Evolutionary conservation across 2,329 filamentous ascomycete genomes (phyloP), one percentile per base, ranked within the genome.

Genomic region (Westerdykella ornata): DNA sequence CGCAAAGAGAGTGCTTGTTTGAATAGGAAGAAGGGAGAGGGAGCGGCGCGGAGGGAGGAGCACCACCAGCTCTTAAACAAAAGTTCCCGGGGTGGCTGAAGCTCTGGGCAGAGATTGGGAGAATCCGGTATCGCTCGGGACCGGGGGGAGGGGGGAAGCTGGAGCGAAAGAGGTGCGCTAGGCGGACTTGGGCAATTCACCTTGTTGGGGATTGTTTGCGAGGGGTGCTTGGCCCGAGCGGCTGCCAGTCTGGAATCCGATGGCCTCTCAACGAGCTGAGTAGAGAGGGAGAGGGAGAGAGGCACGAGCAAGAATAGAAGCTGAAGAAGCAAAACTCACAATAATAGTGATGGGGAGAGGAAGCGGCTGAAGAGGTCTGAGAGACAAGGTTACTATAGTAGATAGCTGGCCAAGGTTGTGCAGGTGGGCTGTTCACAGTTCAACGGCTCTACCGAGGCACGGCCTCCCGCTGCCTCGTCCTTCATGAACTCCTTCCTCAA

Each of bases 1-100:
- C 78, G 87, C 86, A 59, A 41, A 51, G 37, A 41, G 47, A 42
- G 42, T 41, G 46, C 35, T 20, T 34, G 32, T 31, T 37, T 31
- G 28, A 15, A 31, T 35, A 40, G 15, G 37, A 45, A 44, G 45
- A 47, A 42, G 41, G 33, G 28, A 9, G 35, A n/a, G 31, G 37
- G 38, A 36, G 16, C 17, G 38, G 33, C 8, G 19, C 14, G 35
- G 9, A 18, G 20, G 13, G 29, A 18, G 34, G 30, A 8, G n/a
- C 30, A 17, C n/a, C n/a, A n/a, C n/a, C n/a, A 15, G 30, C 30
- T 33, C 30, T 15, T 14, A 33, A 36, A 20, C 19, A 5, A 3
- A 33, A 16, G 5, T 16, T 16, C 15, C 15, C 19, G 12, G 15
- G 19, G 18, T 17, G 15, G 15, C 15, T 36, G 18, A 19, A 14